Evolutionary conservation across 208 protist species (phyloP), one percentile per base, ranked within the genome.

Genomic region (Paratrypanosoma confusum): DNA sequence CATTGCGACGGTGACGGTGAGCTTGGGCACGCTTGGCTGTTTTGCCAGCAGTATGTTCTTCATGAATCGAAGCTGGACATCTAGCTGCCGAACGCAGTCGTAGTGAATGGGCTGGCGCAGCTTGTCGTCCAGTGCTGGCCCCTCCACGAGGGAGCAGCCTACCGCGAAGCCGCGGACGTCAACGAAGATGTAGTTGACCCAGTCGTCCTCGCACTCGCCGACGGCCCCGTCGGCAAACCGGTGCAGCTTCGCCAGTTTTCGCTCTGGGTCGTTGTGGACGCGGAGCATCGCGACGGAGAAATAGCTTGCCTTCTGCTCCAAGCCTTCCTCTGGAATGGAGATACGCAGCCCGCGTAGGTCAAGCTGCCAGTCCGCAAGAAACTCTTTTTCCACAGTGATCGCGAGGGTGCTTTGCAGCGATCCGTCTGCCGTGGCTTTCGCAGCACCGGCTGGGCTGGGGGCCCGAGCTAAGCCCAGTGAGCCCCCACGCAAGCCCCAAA

Each of bases 21-120:
- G 18, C 0, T 47, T 18, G 22, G 49, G 37, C 13, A 55, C 28
- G 32, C 10, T 23, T 22, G 49, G 49, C 14, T 53, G 53, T 14
- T 46, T 49, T n/a, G 51, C 29, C 39, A 73, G 27, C 17, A 67
- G 7, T 36, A 53, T 72, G 23, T 48, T 54, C 39, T 53, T 47
- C 23, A n/a, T n/a, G n/a, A n/a, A n/a, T n/a, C n/a, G n/a, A n/a
- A n/a, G n/a, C n/a, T n/a, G n/a, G n/a, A n/a, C n/a, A n/a, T n/a
- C n/a, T n/a, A n/a, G n/a, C n/a, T n/a, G n/a, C n/a, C n/a, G n/a
- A n/a, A n/a, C n/a, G n/a, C n/a, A n/a, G n/a, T n/a, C n/a, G n/a
- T n/a, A n/a, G n/a, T n/a, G n/a, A n/a, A n/a, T n/a, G n/a, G n/a
- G n/a, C n/a, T n/a, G n/a, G n/a, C n/a, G n/a, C n/a, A n/a, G n/a